Conservation (phyloP, 768 basidiomycete species). For the Tulasnella sp. region DNA sequence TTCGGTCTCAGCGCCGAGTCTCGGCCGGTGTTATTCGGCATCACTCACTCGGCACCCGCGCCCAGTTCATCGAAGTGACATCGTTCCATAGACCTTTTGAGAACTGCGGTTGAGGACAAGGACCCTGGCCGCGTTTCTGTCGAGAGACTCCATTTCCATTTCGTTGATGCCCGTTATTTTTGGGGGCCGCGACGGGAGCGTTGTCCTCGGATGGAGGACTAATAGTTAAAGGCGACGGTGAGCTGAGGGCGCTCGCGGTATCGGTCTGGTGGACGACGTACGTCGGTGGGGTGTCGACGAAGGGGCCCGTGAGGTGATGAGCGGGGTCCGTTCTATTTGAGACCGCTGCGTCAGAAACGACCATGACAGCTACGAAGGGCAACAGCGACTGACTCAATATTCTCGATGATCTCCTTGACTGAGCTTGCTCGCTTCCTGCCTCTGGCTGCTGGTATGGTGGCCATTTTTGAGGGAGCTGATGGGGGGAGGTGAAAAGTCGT, state of each 20-base stretch:
- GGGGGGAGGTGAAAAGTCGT: not conserved
- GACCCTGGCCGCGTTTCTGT: not conserved
- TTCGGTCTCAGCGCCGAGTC: not conserved
- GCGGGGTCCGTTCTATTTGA: constrained; percentile 36
- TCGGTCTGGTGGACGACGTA: constrained; percentile 25
- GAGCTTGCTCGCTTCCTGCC: not conserved
- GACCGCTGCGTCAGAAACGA: not conserved
- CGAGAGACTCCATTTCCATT: not conserved
- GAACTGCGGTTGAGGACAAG: not conserved
- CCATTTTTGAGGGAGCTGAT: not conserved
- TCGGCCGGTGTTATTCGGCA: not conserved
- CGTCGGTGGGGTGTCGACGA: constrained; percentile 45
- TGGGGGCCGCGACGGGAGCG: not conserved
- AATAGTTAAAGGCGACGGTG: not conserved
- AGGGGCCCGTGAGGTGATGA: constrained; percentile 52
- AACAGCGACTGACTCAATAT: not conserved
- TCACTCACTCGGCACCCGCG: constrained; percentile 53
- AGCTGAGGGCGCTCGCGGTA: not conserved
- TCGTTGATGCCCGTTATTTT: not conserved
- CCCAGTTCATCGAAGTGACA: constrained; percentile 51
- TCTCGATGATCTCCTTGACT: not conserved
- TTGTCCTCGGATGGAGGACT: not conserved
- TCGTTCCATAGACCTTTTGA: constrained; percentile 34
- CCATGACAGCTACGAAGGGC: not conserved
- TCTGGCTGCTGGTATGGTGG: not conserved